These are phyloP conservation scores for Rugonectria rugulosa DNA, from an alignment of 2,329 filamentous ascomycete genomes.

Conservation along the genomic window DNA sequence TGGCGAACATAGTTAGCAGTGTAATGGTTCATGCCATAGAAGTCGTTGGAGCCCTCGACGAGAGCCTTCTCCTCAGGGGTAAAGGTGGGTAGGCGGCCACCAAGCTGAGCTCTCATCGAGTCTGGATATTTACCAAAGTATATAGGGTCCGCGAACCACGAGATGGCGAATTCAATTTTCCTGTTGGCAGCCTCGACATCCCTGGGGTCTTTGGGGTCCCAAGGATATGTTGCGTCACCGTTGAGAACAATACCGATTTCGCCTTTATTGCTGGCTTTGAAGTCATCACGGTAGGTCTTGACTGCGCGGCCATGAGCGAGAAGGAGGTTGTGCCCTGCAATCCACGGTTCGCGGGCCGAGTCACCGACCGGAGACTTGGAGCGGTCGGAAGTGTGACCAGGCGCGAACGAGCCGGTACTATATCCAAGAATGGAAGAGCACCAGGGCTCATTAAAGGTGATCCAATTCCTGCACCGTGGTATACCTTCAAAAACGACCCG, in stretches of 20 bases:
- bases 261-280: conserved; percentile 74
- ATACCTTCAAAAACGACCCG: conserved; percentile 78
- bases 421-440: conserved; percentile 85
- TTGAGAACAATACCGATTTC: conserved; percentile 90
- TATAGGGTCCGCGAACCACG: conserved; percentile 88
- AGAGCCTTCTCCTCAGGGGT: conserved; percentile 75
- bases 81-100: conserved; percentile 77
- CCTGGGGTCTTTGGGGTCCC: conserved; percentile 77
- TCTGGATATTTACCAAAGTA: conserved; percentile 86
- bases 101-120: conserved; percentile 83
- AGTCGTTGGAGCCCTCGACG: conserved; percentile 89
- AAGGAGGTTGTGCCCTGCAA: conserved; percentile 80
- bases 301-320: conserved; percentile 83
- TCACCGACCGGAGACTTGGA: conserved; percentile 75
- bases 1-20: conserved; percentile 87
- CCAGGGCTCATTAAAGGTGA: conserved; percentile 92
- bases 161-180: conserved; percentile 87
- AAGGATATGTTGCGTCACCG: conserved; percentile 83
- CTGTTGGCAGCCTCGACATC: conserved; percentile 80
- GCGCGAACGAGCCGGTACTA: conserved; percentile 78
- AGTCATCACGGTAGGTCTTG: conserved; percentile 83
- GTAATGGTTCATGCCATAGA: conserved; percentile 96
- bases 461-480: conserved; percentile 84
- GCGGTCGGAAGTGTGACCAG: conserved; percentile 81
- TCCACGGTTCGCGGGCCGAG: conserved; percentile 80